A percentile compares a stretch with the other conserved stretches of the same genome.
phyloP scores from a whole-genome alignment of 371 early-diverging fungal species.

The Mucor saturninus region DNA sequence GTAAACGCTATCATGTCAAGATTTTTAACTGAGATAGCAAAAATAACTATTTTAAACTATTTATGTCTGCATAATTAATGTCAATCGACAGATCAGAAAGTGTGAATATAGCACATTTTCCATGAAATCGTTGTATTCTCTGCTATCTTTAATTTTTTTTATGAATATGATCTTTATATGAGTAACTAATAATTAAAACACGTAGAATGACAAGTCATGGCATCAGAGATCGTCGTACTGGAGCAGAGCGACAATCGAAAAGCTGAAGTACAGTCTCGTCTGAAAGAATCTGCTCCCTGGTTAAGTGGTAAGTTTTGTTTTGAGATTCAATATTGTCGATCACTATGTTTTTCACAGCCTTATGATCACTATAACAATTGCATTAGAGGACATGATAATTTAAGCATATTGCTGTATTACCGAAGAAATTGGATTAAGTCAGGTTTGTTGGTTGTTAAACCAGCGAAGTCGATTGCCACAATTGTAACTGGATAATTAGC shows the following conservation, averaged over 20 bases:
- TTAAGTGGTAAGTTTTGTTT: constrained; percentile 5
- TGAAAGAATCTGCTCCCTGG: constrained; percentile 12
- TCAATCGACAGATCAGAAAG: not conserved
- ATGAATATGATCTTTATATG: constrained; percentile 9
- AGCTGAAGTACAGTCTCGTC: constrained; percentile 7
- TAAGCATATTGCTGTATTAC: constrained; percentile 14
- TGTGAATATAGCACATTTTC: constrained; percentile 3
- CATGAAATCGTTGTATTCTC: constrained; percentile 4
- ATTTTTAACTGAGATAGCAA: not conserved
- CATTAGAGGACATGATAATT: constrained; percentile 9
- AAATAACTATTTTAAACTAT: constrained; percentile 7
- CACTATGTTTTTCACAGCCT: constrained; percentile 11
- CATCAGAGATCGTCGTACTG: constrained; percentile 7
- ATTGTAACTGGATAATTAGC: constrained; percentile 10
- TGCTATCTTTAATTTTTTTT: constrained; percentile 12
- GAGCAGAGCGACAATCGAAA: constrained; percentile 14
- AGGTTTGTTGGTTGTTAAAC: constrained; percentile 10
- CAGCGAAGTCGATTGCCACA: constrained; percentile 17
- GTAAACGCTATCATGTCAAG: not conserved
- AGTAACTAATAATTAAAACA: constrained; percentile 7
- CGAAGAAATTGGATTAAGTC: constrained; percentile 12
- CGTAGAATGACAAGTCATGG: constrained; percentile 16
- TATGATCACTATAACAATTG: constrained; percentile 14
- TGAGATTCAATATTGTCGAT: constrained; percentile 12
- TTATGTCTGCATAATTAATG: constrained; percentile 11